Base-by-base conservation (phyloP, 2,329 filamentous ascomycete species). In the Lithohypha guttulata region DNA sequence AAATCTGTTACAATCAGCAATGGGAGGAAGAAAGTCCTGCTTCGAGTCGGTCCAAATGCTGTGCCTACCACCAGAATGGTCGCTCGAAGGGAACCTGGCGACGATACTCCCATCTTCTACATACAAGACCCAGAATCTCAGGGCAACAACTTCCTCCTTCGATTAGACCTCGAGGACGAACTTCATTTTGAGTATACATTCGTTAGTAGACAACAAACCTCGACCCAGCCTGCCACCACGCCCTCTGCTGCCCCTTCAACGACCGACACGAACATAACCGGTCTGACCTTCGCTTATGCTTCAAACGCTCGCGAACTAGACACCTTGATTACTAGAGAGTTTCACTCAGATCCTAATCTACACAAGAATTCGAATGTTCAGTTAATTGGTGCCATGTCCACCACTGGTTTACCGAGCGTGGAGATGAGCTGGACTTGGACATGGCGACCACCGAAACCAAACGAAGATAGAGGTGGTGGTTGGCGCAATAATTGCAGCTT, bases 401-500 rank as follows among this genome's bases (percentile, higher is more conserved):
- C 91, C 0, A 77, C 73, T 21, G 87, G 89, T n/a, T 84, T 70
- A 53, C 68, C 81, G 5, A 89, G 84, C 2, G 80, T 93, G 20
- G 79, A 85, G 22, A 95, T 95, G 56, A 81, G 89, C 48, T 98
- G 89, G 86, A 79, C 81, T 6, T 98, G 91, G 91, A 91, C 81
- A 67, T 98, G 89, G 86, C 85, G 82, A 56, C 84, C 91, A 6
- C 91, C 91, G 25, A 93, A 85, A 67, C 55, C 66, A 10, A 64
- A 66, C 11, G 87, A 95, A 56, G 87, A 95, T 57, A 77, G 76
- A 53, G 84, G 83, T 20, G 85, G 86, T 42, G 91, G 91, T 30
- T 98, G 91, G 89, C 83, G 85, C 55, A 96, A 93, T 56, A 83
- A 81, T 52, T 96, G 91, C 69, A 95, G 85, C 59, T 95, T 98